A percentile compares a stretch with the other conserved stretches of the same genome.
These are phyloP conservation scores for Trametes gibbosa DNA, from an alignment of 768 basidiomycete genomes.

Conservation along the genomic window DNA sequence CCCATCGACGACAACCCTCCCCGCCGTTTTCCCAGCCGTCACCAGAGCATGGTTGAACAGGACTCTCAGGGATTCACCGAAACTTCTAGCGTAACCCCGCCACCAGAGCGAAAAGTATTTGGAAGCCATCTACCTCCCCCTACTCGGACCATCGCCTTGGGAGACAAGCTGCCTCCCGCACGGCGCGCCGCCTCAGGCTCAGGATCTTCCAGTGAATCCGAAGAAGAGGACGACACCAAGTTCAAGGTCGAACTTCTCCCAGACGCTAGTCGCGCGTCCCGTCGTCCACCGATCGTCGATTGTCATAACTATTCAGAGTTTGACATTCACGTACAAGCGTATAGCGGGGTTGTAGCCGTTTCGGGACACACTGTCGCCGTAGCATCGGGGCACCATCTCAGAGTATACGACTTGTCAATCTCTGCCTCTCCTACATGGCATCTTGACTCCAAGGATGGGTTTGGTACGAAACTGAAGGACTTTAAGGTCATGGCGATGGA, in stretches of 20 bases:
- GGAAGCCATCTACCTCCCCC: conserved; percentile 61
- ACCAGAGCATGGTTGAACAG: conserved; percentile 15
- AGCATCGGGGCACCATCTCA: conserved; percentile 56
- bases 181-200: conserved; percentile 37
- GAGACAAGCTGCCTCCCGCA: conserved; percentile 67
- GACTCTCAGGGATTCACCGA: conserved; percentile 3
- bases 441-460: conserved; percentile 60
- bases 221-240: conserved; percentile 55
- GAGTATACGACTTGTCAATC: conserved; percentile 56
- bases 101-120: conserved; percentile 26
- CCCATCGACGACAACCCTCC: conserved; percentile 15
- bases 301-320: conserved; percentile 39
- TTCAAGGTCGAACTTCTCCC: conserved; percentile 55
- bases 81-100: background rate
- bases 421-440: conserved; percentile 44
- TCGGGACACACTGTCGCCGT: conserved; percentile 60
- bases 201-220: conserved; percentile 41
- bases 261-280: conserved; percentile 66
- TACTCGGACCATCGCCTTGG: conserved; percentile 65
- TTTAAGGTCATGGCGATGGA: conserved; percentile 73
- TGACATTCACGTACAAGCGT: conserved; percentile 53
- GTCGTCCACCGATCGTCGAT: conserved; percentile 41
- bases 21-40: conserved; percentile 11
- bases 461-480: conserved; percentile 54
- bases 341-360: conserved; percentile 51